These are phyloP conservation scores for Platanthera guangdongensis DNA, from an alignment of 106 monocot genomes.

Conservation along the genomic window DNA sequence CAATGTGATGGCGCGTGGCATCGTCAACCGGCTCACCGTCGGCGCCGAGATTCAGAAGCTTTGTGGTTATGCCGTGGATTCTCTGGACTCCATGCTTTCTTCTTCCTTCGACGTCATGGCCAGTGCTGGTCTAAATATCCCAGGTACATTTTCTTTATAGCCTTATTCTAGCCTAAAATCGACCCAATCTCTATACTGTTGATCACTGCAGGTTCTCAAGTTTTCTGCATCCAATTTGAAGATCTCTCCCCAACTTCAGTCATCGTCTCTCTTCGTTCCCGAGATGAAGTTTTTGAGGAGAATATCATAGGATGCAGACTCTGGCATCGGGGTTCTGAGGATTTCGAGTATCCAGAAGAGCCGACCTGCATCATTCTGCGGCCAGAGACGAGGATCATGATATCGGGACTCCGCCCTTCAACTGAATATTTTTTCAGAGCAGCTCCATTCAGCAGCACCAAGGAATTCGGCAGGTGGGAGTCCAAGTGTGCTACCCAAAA, in stretches of 20 bases:
- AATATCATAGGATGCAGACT: constrained; percentile 49
- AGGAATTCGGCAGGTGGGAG: constrained; percentile 44
- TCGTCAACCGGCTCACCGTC: constrained; percentile 50
- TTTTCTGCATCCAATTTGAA: constrained; percentile 42
- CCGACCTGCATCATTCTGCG: constrained; percentile 36
- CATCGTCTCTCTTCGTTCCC: constrained; percentile 23
- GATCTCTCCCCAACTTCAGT: constrained; percentile 42
- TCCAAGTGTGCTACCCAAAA: constrained; percentile 35
- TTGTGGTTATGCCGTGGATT: constrained; percentile 28
- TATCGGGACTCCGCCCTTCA: constrained; percentile 50
- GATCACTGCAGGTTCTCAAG: constrained; percentile 16
- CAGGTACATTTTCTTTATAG: constrained; percentile 14
- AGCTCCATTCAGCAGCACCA: constrained; percentile 44
- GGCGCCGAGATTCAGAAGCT: constrained; percentile 52
- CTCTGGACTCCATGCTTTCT: constrained; percentile 24
- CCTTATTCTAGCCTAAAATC: neutral
- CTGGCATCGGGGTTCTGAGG: constrained; percentile 38
- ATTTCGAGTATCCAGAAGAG: constrained; percentile 27
- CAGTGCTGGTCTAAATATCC: constrained; percentile 8
- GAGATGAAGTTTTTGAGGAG: constrained; percentile 34
- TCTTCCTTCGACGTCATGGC: constrained; percentile 9
- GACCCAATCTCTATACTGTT: neutral
- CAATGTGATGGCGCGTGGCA: constrained; percentile 37
- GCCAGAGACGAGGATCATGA: constrained; percentile 38
- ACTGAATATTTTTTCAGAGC: constrained; percentile 58